phyloP scores from a whole-genome alignment of 1,284 basidiomycete genomes.

The Gymnopus androsaceus region DNA sequence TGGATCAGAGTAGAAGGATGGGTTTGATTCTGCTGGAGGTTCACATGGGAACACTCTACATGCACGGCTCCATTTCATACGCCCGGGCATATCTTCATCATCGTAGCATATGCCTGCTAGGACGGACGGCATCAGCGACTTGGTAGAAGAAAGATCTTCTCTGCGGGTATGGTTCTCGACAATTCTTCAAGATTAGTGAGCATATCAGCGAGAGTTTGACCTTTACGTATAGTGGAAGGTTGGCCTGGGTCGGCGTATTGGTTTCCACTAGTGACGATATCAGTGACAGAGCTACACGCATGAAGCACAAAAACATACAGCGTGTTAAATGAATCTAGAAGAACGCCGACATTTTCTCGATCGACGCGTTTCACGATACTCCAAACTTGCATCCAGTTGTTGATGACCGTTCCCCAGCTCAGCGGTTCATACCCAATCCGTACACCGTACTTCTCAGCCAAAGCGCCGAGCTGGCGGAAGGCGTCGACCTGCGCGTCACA shows the following conservation, averaged over 20 bases:
- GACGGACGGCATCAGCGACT: slow-evolving; percentile 26
- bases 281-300: not conserved
- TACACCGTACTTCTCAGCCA: slow-evolving; percentile 25
- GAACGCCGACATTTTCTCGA: slow-evolving; percentile 27
- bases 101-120: slow-evolving; percentile 20
- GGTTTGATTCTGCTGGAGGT: too few species aligned
- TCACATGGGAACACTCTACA: slow-evolving; percentile 28
- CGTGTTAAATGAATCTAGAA: slow-evolving; percentile 28
- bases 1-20: slow-evolving; percentile 8
- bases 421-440: slow-evolving; percentile 26
- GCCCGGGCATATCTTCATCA: slow-evolving; percentile 20
- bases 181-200: slow-evolving; percentile 24
- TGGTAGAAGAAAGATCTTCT: slow-evolving; percentile 30
- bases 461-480: slow-evolving; percentile 23
- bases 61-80: slow-evolving; percentile 28
- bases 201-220: slow-evolving; percentile 18
- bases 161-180: slow-evolving; percentile 21
- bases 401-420: slow-evolving; percentile 28
- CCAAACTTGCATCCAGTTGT: slow-evolving; percentile 31
- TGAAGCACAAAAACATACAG: slow-evolving; percentile 17
- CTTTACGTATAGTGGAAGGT: slow-evolving; percentile 19
- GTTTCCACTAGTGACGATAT: slow-evolving; percentile 17
- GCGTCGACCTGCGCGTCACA: slow-evolving; percentile 25
- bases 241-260: slow-evolving; percentile 29
- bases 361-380: slow-evolving; percentile 26